Conservation (phyloP, 208 protist genomes). For the Leishmania braziliensis region DNA sequence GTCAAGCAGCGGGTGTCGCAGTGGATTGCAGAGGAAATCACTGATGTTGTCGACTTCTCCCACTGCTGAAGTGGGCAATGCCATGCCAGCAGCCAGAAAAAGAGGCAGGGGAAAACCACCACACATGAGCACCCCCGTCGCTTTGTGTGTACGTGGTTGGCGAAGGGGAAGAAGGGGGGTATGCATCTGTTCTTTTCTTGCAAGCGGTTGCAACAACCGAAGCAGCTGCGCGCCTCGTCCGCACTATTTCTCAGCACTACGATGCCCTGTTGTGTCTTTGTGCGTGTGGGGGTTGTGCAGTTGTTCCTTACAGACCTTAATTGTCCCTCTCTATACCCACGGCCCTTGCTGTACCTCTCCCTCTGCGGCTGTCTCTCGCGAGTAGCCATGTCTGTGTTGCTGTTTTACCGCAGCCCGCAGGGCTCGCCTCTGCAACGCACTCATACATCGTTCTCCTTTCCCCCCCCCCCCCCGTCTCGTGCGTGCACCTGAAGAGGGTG, state of each 20-base stretch:
- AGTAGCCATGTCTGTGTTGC: not conserved
- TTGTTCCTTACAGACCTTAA: not conserved
- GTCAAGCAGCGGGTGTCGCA: constrained; percentile 66
- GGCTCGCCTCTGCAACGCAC: not conserved
- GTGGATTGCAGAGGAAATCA: constrained; percentile 74
- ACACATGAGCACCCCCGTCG: not conserved
- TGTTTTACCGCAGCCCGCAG: not conserved
- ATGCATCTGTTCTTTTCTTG: not conserved
- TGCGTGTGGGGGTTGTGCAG: not conserved
- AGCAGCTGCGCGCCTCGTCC: not conserved
- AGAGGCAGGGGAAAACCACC: not conserved
- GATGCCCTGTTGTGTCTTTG: not conserved
- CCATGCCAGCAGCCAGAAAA: not conserved
- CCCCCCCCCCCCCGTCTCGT: not conserved
- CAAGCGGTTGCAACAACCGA: not conserved
- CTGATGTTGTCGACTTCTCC: constrained; percentile 81
- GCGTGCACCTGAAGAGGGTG: not conserved
- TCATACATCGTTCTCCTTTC: not conserved
- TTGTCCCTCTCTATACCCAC: not conserved
- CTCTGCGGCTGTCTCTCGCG: not conserved
- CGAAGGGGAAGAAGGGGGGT: not conserved
- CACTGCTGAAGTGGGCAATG: constrained; percentile 42
- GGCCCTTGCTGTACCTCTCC: not conserved
- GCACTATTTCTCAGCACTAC: not conserved
- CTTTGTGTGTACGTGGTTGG: not conserved